phyloP scores from a whole-genome alignment of 345 rosid species.

The Syzygium oleosum region DNA sequence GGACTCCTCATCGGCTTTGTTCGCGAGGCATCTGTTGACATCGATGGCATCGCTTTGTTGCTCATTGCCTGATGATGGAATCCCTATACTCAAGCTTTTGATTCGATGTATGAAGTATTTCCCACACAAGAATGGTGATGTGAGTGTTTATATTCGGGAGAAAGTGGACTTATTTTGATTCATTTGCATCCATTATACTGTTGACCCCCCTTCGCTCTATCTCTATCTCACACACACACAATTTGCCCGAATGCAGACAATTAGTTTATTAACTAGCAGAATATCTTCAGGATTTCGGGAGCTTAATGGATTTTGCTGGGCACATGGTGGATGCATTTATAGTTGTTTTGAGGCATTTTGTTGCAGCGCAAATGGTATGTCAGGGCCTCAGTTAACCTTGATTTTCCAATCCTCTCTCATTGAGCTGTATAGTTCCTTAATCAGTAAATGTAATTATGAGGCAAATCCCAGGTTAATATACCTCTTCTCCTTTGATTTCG shows the following conservation, averaged over 20 bases:
- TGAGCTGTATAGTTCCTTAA: background rate
- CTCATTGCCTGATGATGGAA: constrained; percentile 44
- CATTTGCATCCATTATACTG: background rate
- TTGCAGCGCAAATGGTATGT: constrained; percentile 41
- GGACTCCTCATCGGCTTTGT: constrained; percentile 30
- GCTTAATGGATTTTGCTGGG: constrained; percentile 35
- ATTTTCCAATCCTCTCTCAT: background rate
- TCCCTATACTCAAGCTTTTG: constrained; percentile 56
- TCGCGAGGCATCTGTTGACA: constrained; percentile 50
- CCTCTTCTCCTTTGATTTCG: background rate
- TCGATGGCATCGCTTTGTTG: constrained; percentile 76
- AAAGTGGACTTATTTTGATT: background rate
- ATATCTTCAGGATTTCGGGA: constrained; percentile 48
- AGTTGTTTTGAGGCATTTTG: constrained; percentile 54
- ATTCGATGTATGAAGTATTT: constrained; percentile 42
- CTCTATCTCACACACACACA: background rate
- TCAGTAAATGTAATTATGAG: background rate
- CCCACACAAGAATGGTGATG: constrained; percentile 37
- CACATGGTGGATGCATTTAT: constrained; percentile 49
- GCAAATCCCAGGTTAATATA: background rate
- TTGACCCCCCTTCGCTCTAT: background rate
- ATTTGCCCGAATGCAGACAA: background rate
- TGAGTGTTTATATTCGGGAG: constrained; percentile 13
- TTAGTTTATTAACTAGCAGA: constrained; percentile 2
- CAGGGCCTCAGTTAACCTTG: background rate